Base-by-base conservation (phyloP, 345 rosid genomes). In the Clausena lansium region DNA sequence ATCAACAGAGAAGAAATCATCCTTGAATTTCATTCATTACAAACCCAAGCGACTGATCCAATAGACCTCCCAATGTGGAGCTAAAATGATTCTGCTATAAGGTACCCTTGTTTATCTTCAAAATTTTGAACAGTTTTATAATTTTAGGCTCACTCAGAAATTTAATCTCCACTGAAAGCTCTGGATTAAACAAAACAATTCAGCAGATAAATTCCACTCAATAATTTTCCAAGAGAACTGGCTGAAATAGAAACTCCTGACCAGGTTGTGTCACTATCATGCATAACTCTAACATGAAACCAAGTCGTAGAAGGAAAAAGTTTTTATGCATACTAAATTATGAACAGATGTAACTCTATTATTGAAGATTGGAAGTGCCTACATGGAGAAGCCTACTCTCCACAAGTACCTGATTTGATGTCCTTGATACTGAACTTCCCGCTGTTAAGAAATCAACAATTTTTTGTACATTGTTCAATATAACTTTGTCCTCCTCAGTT, bases 401-500 rank as follows among this genome's bases (percentile, higher is more conserved):
- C 50, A 45, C 17, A 57, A 65, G 75, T 76, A 92, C 98, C 97
- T 90, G 92, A 76, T 73, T 88, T 30, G 94, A 87, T 17, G 90
- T 75, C 71, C 71, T 83, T 10, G 94, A 77, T 59, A 90, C 36
- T 27, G 95, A 83, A 83, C 90, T 90, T 79, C 95, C 93, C 5
- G 90, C 89, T 13, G 95, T 92, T 71, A 95, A 90, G 85, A 95
- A 95, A 78, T 86, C 91, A 0, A 87, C 79, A 75, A 95, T 87
- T 76, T 91, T 95, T 84, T 90, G 88, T 60, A 95, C 97, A 58
- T 95, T 95, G 80, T 83, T 86, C 78, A 95, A 77, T 57, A 93
- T 90, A 76, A 89, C 70, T 78, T 69, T 90, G 82, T 95, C 99
- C 81, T 95, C 98, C 74, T 93, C 93, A 0, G 94, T 95, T 35